Conservation (phyloP, 371 early-diverging fungal genomes). For the Dichotomocladium elegans region DNA sequence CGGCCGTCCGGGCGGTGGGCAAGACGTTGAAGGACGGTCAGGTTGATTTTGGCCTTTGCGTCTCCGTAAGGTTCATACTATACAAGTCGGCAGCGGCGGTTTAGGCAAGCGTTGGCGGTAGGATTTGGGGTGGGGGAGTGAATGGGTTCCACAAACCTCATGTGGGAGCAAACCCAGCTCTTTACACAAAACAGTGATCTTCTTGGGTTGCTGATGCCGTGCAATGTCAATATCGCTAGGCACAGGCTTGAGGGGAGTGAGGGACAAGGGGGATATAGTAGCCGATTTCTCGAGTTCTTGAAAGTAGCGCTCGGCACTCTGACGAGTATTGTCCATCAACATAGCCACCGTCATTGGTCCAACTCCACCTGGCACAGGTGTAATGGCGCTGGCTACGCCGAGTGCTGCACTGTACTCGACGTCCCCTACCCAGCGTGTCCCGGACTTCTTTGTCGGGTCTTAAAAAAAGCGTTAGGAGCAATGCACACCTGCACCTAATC, state of each 20-base stretch:
- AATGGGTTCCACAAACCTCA: conserved; percentile 60
- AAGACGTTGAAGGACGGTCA: conserved; percentile 80
- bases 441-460: conserved; percentile 82
- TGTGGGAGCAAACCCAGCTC: conserved; percentile 72
- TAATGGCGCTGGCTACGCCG: conserved; percentile 72
- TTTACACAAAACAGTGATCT: conserved; percentile 70
- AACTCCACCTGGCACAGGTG: conserved; percentile 95
- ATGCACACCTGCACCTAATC: background rate
- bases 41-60: conserved; percentile 85
- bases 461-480: background rate
- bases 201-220: conserved; percentile 79
- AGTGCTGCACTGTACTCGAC: conserved; percentile 73
- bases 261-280: conserved; percentile 59
- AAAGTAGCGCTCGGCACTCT: conserved; percentile 57
- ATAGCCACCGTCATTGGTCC: conserved; percentile 97
- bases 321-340: conserved; percentile 82
- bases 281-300: conserved; percentile 29
- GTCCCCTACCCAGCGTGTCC: conserved; percentile 87
- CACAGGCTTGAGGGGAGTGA: conserved; percentile 70
- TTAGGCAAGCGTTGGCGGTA: background rate
- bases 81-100: background rate
- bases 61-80: conserved; percentile 86
- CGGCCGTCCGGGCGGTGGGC: conserved; percentile 74
- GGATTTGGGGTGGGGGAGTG: background rate
- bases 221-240: conserved; percentile 95